A percentile compares a stretch with the other conserved stretches of the same genome.
Evolutionary conservation across 2,329 filamentous ascomycete genomes (phyloP).

Genomic region (Diaporthe caulivora): DNA sequence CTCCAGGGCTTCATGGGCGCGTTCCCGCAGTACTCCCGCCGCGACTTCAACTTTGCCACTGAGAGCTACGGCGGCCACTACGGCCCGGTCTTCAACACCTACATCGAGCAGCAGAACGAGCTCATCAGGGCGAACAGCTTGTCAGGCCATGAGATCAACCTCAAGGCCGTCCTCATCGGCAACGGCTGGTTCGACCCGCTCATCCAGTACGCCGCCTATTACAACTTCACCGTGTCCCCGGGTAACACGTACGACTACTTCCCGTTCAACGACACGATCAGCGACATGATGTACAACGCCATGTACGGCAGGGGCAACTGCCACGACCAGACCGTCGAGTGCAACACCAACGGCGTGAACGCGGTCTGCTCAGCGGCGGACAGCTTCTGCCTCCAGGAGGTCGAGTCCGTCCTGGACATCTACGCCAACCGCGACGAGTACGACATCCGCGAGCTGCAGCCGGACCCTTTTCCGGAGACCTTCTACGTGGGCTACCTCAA

Average conservation of each 20-base stretch:
- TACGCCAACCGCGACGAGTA: constrained; percentile 68
- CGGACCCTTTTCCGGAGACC: constrained; percentile 69
- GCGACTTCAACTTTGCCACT: constrained; percentile 66
- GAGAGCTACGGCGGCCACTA: constrained; percentile 72
- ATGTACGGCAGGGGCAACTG: constrained; percentile 73
- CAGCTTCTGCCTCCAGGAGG: constrained; percentile 65
- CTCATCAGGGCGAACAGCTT: constrained; percentile 45
- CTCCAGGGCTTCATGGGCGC: constrained; percentile 73
- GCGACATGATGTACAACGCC: constrained; percentile 68
- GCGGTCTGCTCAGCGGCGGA: constrained; percentile 66
- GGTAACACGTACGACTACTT: constrained; percentile 69
- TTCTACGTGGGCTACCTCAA: constrained; percentile 72
- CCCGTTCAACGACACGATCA: constrained; percentile 62
- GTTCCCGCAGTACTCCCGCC: constrained; percentile 63
- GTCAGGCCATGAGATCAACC: constrained; percentile 58
- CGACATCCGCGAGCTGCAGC: constrained; percentile 67
- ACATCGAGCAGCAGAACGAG: constrained; percentile 60
- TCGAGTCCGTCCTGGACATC: constrained; percentile 65
- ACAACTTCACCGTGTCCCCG: constrained; percentile 67
- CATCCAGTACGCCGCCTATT: constrained; percentile 68
- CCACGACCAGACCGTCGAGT: constrained; percentile 67
- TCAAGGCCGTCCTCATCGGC: constrained; percentile 65
- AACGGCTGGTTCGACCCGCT: constrained; percentile 71
- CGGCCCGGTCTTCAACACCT: constrained; percentile 65
- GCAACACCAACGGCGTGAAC: constrained; percentile 63